Percentiles rank a stretch among this genome's conserved stretches.
Evolutionary conservation across 2,329 filamentous ascomycete species (phyloP).

Genomic region (Chaetomium olivaceum): DNA sequence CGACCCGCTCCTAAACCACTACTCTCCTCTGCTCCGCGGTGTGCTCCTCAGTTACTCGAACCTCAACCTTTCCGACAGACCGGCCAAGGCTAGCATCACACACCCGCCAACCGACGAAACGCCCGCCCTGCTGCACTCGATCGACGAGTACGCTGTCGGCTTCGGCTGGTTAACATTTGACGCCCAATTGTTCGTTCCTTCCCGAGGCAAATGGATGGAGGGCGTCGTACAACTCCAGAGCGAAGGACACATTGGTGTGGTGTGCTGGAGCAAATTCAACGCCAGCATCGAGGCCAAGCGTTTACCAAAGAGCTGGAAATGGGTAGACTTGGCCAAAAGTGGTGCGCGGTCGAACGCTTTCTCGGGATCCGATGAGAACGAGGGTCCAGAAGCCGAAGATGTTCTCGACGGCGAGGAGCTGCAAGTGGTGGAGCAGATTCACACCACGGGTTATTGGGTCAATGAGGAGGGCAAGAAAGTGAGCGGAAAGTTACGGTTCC

Average conservation of each 20-base stretch:
- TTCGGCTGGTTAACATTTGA: conserved; percentile 89
- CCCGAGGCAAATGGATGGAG: conserved; percentile 71
- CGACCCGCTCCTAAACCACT: conserved; percentile 72
- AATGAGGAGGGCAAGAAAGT: conserved; percentile 70
- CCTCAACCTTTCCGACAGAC: conserved; percentile 62
- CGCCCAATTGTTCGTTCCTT: conserved; percentile 78
- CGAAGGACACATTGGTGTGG: conserved; percentile 83
- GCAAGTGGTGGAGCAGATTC: conserved; percentile 54
- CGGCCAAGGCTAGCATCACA: conserved; percentile 48
- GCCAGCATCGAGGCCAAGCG: conserved; percentile 77
- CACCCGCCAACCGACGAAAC: conserved; percentile 52
- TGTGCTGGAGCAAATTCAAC: conserved; percentile 91
- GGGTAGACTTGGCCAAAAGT: conserved; percentile 63
- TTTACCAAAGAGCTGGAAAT: conserved; percentile 77
- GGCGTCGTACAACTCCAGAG: conserved; percentile 84
- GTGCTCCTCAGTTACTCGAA: conserved; percentile 76
- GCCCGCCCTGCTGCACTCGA: conserved; percentile 48
- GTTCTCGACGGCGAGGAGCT: conserved; percentile 47
- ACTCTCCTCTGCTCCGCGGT: conserved; percentile 70
- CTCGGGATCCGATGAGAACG: conserved; percentile 21
- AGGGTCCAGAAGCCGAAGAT: conserved; percentile 35
- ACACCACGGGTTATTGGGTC: conserved; percentile 71
- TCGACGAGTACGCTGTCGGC: conserved; percentile 82
- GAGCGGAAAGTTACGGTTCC: conserved; percentile 70
- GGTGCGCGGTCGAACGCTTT: conserved; percentile 33